A percentile compares a stretch with the other conserved stretches of the same genome.
Evolutionary conservation across 257 asterid genomes (phyloP).

Genomic region (Penstemon newberryi): DNA sequence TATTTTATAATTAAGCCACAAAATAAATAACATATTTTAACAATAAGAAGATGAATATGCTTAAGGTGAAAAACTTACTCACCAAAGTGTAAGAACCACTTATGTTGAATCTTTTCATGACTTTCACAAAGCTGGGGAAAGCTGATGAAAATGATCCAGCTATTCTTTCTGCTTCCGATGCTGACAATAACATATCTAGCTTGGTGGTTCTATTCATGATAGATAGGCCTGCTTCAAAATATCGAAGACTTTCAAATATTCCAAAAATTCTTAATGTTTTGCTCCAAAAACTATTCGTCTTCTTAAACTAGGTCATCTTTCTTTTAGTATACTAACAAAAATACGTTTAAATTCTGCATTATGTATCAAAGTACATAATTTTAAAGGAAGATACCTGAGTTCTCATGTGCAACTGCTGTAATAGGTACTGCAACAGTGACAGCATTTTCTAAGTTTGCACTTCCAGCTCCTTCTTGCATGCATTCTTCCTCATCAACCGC

Average conservation of each 20-base stretch:
- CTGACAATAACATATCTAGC: constrained; percentile 57
- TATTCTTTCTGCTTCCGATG: constrained; percentile 76
- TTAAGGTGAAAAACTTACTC: constrained; percentile 33
- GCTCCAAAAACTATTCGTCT: not conserved
- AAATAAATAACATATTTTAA: not conserved
- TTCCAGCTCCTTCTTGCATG: constrained; percentile 38
- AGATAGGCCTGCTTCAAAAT: constrained; percentile 47
- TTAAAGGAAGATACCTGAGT: constrained; percentile 42
- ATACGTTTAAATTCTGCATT: not conserved
- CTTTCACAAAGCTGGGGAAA: constrained; percentile 69
- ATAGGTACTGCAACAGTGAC: constrained; percentile 62
- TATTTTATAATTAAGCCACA: constrained; percentile 6
- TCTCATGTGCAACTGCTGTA: constrained; percentile 36
- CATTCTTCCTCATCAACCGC: constrained; percentile 32
- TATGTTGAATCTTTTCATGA: constrained; percentile 86
- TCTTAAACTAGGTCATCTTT: not conserved
- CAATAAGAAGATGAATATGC: constrained; percentile 15
- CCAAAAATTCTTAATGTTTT: not conserved
- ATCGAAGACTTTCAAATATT: constrained; percentile 13
- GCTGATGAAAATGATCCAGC: constrained; percentile 69
- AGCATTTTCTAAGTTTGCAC: constrained; percentile 33
- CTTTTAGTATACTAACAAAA: not conserved
- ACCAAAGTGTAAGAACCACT: constrained; percentile 95
- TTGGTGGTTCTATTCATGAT: constrained; percentile 35
- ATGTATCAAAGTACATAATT: not conserved